Evolutionary conservation across 176 grass and related monocot genomes (phyloP).

Genomic region (Otatea glauca): DNA sequence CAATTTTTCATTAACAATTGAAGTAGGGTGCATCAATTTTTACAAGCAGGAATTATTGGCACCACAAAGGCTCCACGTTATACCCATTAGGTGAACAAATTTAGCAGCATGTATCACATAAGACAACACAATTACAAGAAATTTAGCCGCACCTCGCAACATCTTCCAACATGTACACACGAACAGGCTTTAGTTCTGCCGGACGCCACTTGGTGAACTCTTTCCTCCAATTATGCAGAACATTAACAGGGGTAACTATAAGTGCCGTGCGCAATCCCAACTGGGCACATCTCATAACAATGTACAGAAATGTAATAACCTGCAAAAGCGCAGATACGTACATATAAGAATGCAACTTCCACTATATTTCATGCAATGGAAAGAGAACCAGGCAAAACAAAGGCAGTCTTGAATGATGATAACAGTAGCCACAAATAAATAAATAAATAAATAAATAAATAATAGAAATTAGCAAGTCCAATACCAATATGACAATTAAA

Average conservation of each 20-base stretch:
- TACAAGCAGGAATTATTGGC: not conserved
- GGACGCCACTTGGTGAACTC: slow-evolving; percentile 94
- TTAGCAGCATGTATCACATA: slow-evolving; percentile 42
- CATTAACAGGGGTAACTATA: slow-evolving; percentile 97
- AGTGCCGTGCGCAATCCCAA: slow-evolving; percentile 79
- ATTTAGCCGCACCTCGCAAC: slow-evolving; percentile 64
- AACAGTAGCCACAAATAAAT: not conserved
- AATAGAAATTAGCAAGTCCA: slow-evolving; percentile 15
- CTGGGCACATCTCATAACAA: slow-evolving; percentile 71
- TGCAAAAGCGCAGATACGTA: slow-evolving; percentile 48
- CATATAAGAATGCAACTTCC: slow-evolving; percentile 32
- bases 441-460: not conserved
- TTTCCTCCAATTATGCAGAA: slow-evolving; percentile 93
- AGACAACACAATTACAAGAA: slow-evolving; percentile 42
- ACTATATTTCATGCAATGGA: slow-evolving; percentile 26
- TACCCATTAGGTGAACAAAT: not conserved
- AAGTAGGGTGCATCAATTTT: not conserved
- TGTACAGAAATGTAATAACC: slow-evolving; percentile 98
- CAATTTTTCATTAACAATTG: not conserved
- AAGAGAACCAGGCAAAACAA: slow-evolving; percentile 23
- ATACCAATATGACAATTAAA: not conserved
- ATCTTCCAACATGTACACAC: slow-evolving; percentile 89
- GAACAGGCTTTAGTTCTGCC: slow-evolving; percentile 74
- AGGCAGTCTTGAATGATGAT: not conserved
- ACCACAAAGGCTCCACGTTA: not conserved